Evolutionary conservation across 495 filamentous ascomycete genomes (phyloP).

Genomic region (Neurospora sp.): DNA sequence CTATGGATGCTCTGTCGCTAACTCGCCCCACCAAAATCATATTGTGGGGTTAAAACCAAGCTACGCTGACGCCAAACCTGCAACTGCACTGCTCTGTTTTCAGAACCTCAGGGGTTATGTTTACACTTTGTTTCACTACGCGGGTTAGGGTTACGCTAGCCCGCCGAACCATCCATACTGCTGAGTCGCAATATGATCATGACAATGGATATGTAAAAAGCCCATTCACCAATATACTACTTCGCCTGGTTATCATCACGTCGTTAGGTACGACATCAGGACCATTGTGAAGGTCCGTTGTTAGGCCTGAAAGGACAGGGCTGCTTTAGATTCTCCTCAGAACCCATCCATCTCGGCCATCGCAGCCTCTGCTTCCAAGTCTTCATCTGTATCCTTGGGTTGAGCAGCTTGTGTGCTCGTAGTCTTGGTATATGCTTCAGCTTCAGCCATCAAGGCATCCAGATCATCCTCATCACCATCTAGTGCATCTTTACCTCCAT

Average conservation of each 20-base stretch:
- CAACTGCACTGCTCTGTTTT: background rate
- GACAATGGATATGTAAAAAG: background rate
- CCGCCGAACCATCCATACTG: background rate
- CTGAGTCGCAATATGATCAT: background rate
- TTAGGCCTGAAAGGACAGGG: background rate
- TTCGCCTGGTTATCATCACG: background rate
- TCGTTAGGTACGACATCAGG: background rate
- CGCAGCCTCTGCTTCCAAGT: slow-evolving; percentile 52
- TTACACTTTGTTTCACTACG: background rate
- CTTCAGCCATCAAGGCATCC: slow-evolving; percentile 18
- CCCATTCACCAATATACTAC: background rate
- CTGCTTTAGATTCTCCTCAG: slow-evolving; percentile 33
- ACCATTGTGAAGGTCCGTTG: background rate
- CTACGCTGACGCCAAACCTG: background rate
- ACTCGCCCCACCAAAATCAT: slow-evolving; percentile 11
- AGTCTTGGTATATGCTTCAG: slow-evolving; percentile 2
- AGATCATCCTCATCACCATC: slow-evolving; percentile 9
- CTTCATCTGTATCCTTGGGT: slow-evolving; percentile 3
- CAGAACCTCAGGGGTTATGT: background rate
- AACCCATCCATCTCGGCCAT: slow-evolving; percentile 57
- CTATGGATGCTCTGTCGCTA: background rate
- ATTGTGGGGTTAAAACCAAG: slow-evolving; percentile 8
- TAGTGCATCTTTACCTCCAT: slow-evolving; percentile 4
- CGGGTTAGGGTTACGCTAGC: background rate
- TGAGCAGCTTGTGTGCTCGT: background rate